Evolutionary conservation across 257 asterid genomes (phyloP).

Genomic region (Rauvolfia tetraphylla): DNA sequence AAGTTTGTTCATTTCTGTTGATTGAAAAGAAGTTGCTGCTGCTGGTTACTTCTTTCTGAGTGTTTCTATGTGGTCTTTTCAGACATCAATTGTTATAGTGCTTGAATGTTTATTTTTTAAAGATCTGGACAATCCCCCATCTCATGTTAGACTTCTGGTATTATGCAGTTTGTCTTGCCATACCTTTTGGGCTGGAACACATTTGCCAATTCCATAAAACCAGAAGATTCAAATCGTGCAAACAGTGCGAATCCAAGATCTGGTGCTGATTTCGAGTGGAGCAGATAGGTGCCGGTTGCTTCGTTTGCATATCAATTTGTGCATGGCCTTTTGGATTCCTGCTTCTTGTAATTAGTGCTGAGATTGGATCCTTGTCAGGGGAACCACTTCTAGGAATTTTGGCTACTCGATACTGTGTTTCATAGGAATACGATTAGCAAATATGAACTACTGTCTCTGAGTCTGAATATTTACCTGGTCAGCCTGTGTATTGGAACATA

Average conservation of each 20-base stretch:
- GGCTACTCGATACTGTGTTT: not conserved
- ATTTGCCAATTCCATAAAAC: slow-evolving; percentile 60
- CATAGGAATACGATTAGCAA: not conserved
- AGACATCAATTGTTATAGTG: not conserved
- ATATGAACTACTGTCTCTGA: not conserved
- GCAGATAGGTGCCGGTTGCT: slow-evolving; percentile 36
- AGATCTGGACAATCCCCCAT: not conserved
- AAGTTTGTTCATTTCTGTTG: not conserved
- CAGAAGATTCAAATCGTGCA: slow-evolving; percentile 55
- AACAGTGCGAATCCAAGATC: slow-evolving; percentile 56
- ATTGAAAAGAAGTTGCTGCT: not conserved
- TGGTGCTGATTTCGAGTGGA: slow-evolving; percentile 76
- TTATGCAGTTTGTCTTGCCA: slow-evolving; percentile 73
- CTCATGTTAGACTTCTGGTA: slow-evolving; percentile 19
- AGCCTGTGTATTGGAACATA: not conserved
- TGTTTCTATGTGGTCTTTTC: not conserved
- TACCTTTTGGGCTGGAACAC: slow-evolving; percentile 91
- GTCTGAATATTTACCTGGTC: not conserved
- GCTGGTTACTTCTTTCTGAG: not conserved
- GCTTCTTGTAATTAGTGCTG: not conserved
- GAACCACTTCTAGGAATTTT: not conserved
- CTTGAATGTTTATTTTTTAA: not conserved
- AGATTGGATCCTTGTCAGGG: not conserved
- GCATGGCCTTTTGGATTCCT: not conserved
- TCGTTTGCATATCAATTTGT: not conserved